Base-by-base conservation (phyloP, 169 alveolate species). In the Cryptosporidium canis region DNA sequence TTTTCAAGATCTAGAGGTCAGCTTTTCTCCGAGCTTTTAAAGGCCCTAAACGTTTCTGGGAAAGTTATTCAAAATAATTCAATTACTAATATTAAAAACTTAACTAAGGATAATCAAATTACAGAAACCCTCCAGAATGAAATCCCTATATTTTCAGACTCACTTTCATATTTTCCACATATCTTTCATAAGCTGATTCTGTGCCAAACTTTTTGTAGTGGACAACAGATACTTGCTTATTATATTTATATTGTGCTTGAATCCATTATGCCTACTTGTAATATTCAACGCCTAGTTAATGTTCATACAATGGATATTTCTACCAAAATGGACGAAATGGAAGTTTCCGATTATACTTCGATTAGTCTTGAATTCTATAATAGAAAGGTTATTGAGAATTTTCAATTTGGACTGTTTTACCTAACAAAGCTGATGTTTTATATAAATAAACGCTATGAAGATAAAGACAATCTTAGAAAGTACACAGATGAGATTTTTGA, bases 181-280 rank as follows among this genome's bases (percentile, higher is more conserved):
- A 9, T 35, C n/a, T 61, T 61, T 29, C 35, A 47, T 27, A 68
- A 44, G 7, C 29, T 68, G 8, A 18, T 47, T 16, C 27, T 45
- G 5, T 68, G 44, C 18, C 83, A 68, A 68, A 48, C 66, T 21
- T 68, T 41, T 24, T 68, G 67, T 51, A 33, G 44, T 51, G 83
- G 83, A 68, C 83, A 68, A 31, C 83, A 68, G 16, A 8, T 48
- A n/a, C 31, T 68, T 21, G 83, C 83, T 8, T 68, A 27, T 68
- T 68, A 68, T 68, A n/a, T 68, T 11, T 68, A 12, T 51, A 47
- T 3, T 47, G 45, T 21, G 12, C 68, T 61, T 12, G 31, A 35
- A 12, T 61, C 33, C 12, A 61, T 61, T 61, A 31, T 61, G n/a
- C 68, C 68, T 12, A 29, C n/a, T 12, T 8, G 8, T 29, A 44